Percentiles rank a stretch among this genome's conserved stretches.
These are phyloP conservation scores for Colletotrichum chrysophilum DNA, from an alignment of 2,329 filamentous ascomycete species.

Conservation along the genomic window DNA sequence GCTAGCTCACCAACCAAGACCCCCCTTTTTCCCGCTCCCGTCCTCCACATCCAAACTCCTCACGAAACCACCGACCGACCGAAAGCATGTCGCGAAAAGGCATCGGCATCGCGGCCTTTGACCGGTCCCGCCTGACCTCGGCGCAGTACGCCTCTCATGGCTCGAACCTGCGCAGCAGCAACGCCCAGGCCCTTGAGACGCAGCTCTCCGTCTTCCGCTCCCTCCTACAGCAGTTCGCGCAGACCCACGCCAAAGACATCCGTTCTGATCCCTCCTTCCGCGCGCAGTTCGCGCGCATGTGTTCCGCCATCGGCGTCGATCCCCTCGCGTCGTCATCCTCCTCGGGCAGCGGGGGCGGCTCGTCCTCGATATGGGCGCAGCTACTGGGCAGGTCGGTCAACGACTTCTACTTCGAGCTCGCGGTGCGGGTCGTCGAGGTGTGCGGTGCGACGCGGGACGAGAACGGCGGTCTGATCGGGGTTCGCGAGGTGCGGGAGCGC, in stretches of 20 bases:
- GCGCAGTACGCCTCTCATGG: constrained; percentile 93
- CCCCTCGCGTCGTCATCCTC: constrained; percentile 69
- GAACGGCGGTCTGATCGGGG: constrained; percentile 90
- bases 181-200: constrained; percentile 85
- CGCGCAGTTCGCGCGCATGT: constrained; percentile 98
- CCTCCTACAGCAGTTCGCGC: constrained; percentile 90
- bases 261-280: constrained; percentile 94
- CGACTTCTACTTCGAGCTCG: constrained; percentile 98
- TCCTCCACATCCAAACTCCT: background rate
- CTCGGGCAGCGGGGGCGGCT: constrained; percentile 46
- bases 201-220: constrained; percentile 97
- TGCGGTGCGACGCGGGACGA: constrained; percentile 85
- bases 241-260: constrained; percentile 94
- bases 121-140: constrained; percentile 81
- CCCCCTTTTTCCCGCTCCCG: background rate
- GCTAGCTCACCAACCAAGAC: background rate
- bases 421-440: constrained; percentile 92
- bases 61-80: background rate
- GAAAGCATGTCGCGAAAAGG: constrained; percentile 73
- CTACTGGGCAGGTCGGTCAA: constrained; percentile 90
- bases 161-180: constrained; percentile 80
- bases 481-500: constrained; percentile 79
- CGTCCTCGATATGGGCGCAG: constrained; percentile 87
- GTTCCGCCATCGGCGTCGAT: constrained; percentile 94
- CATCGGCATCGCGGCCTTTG: constrained; percentile 89